phyloP scores from a whole-genome alignment of 768 basidiomycete species.

The Rhodocollybia butyracea region DNA sequence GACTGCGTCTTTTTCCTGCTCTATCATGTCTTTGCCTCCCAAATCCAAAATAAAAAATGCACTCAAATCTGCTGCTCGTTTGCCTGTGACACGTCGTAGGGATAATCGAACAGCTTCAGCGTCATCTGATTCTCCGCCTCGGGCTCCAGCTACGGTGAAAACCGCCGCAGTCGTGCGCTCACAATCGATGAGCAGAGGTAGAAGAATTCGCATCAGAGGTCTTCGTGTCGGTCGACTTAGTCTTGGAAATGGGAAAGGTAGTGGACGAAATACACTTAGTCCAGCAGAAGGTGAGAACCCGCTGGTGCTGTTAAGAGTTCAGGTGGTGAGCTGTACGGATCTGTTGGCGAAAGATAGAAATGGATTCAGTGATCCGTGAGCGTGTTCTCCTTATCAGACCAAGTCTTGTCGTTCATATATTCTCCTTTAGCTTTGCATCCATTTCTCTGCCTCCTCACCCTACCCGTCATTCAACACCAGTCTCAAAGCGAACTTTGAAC shows the following conservation, averaged over 20 bases:
- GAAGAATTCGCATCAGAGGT: background rate
- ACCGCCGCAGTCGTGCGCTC: background rate
- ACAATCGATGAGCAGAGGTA: background rate
- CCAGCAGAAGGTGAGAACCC: constrained; percentile 64
- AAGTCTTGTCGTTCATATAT: background rate
- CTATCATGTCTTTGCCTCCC: too few species aligned
- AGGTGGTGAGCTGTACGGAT: constrained; percentile 61
- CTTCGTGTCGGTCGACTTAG: background rate
- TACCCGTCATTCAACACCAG: constrained; percentile 67
- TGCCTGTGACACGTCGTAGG: background rate
- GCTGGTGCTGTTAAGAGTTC: constrained; percentile 62
- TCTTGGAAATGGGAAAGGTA: background rate
- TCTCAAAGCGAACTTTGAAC: constrained; percentile 66
- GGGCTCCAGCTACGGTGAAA: background rate
- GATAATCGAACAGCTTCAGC: background rate
- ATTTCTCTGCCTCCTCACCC: constrained; percentile 49
- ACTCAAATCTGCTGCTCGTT: constrained; percentile 1
- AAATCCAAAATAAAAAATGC: constrained; percentile 5
- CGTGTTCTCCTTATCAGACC: constrained; percentile 12
- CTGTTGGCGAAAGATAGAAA: constrained; percentile 64
- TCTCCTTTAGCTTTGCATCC: constrained; percentile 61
- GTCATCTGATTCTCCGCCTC: background rate
- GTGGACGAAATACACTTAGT: constrained; percentile 17
- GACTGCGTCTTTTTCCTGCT: too few species aligned
- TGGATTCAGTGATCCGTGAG: constrained; percentile 77